Conservation (phyloP, 208 protist species). For the Crithidia sp. region DNA sequence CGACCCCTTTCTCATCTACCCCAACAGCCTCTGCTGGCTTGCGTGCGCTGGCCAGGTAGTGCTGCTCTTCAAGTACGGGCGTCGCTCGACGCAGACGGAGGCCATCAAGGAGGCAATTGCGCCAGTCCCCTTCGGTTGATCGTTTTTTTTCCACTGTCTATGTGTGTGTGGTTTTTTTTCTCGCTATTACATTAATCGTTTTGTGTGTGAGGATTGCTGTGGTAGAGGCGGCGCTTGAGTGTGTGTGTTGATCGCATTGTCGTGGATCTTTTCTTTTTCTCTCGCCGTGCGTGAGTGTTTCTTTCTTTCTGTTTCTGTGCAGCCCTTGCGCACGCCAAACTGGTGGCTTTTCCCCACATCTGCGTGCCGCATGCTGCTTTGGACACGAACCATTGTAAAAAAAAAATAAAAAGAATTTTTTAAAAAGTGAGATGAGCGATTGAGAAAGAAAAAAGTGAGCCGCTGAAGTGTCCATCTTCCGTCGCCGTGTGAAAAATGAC, state of each 20-base stretch:
- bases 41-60: slow-evolving; percentile 43
- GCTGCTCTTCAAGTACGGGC: slow-evolving; percentile 58
- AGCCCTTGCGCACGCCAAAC: background rate
- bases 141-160: background rate
- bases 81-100: slow-evolving; percentile 21
- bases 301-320: background rate
- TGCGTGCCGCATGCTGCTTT: background rate
- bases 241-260: background rate
- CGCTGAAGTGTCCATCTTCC: background rate
- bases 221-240: background rate
- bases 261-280: too few species aligned
- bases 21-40: slow-evolving; percentile 46
- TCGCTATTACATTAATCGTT: too few species aligned
- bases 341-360: background rate
- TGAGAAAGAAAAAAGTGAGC: background rate
- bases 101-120: slow-evolving; percentile 49
- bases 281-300: too few species aligned
- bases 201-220: too few species aligned
- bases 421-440: background rate
- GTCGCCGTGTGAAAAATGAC: background rate
- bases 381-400: background rate
- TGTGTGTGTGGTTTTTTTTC: background rate
- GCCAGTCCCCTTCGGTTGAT: slow-evolving; percentile 47
- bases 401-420: background rate
- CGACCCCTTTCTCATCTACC: slow-evolving; percentile 53